Base-by-base conservation (phyloP, 2,329 filamentous ascomycete species). In the Fusarium sp. region DNA sequence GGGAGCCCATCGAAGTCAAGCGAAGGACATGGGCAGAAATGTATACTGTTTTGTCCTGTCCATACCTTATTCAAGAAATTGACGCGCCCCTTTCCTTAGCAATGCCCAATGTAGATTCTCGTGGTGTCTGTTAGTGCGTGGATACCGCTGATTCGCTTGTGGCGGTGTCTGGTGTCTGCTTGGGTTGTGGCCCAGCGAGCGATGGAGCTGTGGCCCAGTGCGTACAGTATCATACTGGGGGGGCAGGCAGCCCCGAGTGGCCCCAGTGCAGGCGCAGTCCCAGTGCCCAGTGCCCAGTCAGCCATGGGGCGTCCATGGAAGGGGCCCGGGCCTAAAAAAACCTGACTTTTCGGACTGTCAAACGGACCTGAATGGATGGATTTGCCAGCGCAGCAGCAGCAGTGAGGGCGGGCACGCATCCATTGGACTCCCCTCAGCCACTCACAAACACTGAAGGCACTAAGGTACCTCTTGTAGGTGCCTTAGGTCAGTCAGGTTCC, bases 261-360 rank as follows among this genome's bases (percentile, higher is more conserved):
- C 40, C 44, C 60, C 46, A 53, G 60, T 51, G 40, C 65, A 42
- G 38, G 67, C 65, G 65, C 40, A 44, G 18, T 44, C 64, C 16
- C 38, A 42, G 11, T 23, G 68, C 64, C 36, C 38, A 40, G 38
- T 20, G 38, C 6, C 63, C 59, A 64, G 69, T 64, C 67, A 66
- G 64, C 61, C 65, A 65, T 55, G 58, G 61, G 63, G 63, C 58
- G 61, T 61, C 70, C 64, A 61, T 33, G 44, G 44, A 46, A 46
- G 20, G 44, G 44, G 23, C 23, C 44, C 44, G 38, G 62, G 49
- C 64, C 58, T 63, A 57, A 64, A 62, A 75, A 76, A 74, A 69
- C 74, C 74, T 74, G 75, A 77, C 73, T 77, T 77, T 77, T 77
- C 73, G 69, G 75, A 73, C 75, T 73, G 70, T 74, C 61, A 68